Conservation (phyloP, 768 basidiomycete species). For the Kondoa subrosea region DNA sequence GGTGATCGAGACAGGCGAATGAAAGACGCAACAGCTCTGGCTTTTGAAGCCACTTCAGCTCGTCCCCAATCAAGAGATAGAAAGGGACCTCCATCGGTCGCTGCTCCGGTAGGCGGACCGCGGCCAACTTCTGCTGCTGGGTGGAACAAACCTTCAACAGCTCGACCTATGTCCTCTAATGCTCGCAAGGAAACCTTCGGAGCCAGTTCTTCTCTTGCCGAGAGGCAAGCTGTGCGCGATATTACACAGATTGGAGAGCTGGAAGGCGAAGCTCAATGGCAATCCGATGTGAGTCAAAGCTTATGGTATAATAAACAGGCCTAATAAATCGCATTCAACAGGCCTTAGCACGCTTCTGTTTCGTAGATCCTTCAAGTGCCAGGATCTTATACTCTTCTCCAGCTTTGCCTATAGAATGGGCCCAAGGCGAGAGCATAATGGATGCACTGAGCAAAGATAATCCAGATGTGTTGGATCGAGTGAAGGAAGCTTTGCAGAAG, state of each 20-base stretch:
- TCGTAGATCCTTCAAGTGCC: neutral
- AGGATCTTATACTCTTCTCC: slow-evolving; percentile 2
- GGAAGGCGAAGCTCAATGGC: neutral
- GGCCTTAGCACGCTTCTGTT: neutral
- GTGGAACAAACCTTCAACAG: neutral
- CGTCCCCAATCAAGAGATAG: neutral
- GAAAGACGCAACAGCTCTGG: slow-evolving; percentile 15
- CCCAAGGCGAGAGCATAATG: neutral
- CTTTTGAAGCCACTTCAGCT: slow-evolving; percentile 13
- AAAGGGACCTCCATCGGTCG: neutral
- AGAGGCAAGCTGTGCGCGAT: neutral
- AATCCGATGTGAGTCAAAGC: neutral
- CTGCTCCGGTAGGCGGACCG: neutral
- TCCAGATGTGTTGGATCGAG: neutral
- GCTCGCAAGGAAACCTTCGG: neutral
- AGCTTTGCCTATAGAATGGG: neutral
- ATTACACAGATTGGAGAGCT: neutral
- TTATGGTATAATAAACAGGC: no score
- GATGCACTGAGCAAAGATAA: neutral
- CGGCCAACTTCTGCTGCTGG: neutral
- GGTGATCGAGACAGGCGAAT: slow-evolving; percentile 11
- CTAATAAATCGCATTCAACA: no score
- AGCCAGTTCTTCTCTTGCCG: neutral
- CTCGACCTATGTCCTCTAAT: neutral
- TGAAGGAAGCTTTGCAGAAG: neutral